Percentiles rank a stretch among this genome's conserved stretches.
phyloP scores from a whole-genome alignment of 768 basidiomycete genomes.

The Tulasnella sp. region DNA sequence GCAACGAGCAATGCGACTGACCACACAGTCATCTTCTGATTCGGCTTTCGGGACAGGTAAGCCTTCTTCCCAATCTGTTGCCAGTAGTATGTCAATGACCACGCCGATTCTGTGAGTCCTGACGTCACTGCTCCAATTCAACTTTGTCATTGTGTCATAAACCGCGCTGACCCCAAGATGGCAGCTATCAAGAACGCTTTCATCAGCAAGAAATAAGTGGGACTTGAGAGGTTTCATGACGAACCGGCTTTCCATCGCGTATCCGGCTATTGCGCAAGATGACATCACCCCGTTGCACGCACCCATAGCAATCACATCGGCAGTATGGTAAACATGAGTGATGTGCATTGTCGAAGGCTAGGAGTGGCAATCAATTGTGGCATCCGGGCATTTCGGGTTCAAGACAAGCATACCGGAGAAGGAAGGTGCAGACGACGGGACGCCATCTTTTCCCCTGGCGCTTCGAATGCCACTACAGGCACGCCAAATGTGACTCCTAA shows the following conservation, averaged over 20 bases:
- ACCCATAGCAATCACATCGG: conserved; percentile 92
- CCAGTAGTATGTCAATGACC: conserved; percentile 66
- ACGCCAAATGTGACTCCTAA: conserved; percentile 87
- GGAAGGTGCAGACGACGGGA: conserved; percentile 46
- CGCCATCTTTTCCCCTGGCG: conserved; percentile 80
- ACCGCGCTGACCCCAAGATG: conserved; percentile 80
- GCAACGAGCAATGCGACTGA: conserved; percentile 32
- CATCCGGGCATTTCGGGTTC: neutral
- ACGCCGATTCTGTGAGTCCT: conserved; percentile 66
- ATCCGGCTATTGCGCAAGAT: conserved; percentile 76
- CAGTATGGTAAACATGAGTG: conserved; percentile 81
- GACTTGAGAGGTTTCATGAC: neutral
- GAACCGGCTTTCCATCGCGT: conserved; percentile 67
- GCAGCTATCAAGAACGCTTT: conserved; percentile 42
- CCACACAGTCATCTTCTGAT: conserved; percentile 61
- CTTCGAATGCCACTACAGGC: conserved; percentile 87
- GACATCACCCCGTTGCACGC: conserved; percentile 74
- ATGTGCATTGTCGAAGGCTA: conserved; percentile 25
- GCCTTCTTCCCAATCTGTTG: conserved; percentile 56
- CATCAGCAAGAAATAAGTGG: neutral
- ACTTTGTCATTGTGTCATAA: conserved; percentile 79
- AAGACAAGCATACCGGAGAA: conserved; percentile 23
- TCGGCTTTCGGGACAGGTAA: conserved; percentile 48
- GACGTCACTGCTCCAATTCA: conserved; percentile 68
- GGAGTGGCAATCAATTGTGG: neutral